Percentiles rank a stretch among this genome's conserved stretches.
Evolutionary conservation across 2,329 filamentous ascomycete species (phyloP).

Genomic region (Penicillium sp.): DNA sequence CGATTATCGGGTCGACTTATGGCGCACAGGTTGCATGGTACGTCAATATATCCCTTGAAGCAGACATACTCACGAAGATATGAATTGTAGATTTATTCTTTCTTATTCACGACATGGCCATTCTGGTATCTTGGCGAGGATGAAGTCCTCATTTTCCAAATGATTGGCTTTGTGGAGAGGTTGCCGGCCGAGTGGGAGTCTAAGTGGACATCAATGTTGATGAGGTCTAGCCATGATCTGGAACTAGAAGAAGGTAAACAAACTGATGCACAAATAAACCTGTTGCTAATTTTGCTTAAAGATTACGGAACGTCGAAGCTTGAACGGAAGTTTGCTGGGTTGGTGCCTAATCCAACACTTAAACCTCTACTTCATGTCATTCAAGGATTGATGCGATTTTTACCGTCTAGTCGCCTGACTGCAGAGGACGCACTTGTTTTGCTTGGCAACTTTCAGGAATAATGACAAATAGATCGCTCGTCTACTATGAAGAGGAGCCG

Average conservation of each 20-base stretch:
- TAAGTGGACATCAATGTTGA: slow-evolving; percentile 16
- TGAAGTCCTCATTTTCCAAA: slow-evolving; percentile 18
- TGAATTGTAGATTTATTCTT: slow-evolving; percentile 20
- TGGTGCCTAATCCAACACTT: slow-evolving; percentile 12
- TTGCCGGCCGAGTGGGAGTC: slow-evolving; percentile 21
- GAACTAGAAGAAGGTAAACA: slow-evolving; percentile 4
- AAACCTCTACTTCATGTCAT: slow-evolving; percentile 17
- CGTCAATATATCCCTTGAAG: slow-evolving; percentile 3
- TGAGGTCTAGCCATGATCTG: slow-evolving; percentile 3
- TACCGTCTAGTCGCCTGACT: slow-evolving; percentile 20
- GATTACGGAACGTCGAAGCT: slow-evolving; percentile 12
- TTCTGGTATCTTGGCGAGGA: slow-evolving; percentile 21
- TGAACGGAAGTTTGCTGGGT: slow-evolving; percentile 15
- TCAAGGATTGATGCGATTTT: slow-evolving; percentile 23
- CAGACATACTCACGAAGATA: slow-evolving; percentile 3
- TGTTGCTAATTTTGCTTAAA: slow-evolving; percentile 1
- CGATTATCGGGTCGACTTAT: slow-evolving; percentile 34
- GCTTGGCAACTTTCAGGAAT: background rate
- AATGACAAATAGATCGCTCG: background rate
- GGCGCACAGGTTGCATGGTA: slow-evolving; percentile 28
- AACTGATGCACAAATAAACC: background rate
- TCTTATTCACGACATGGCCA: slow-evolving; percentile 17
- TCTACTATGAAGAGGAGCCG: background rate
- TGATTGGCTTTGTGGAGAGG: slow-evolving; percentile 22
- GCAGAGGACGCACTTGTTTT: slow-evolving; percentile 20